Conservation (phyloP, 305 asterid species). For the Andrographis paniculata region DNA sequence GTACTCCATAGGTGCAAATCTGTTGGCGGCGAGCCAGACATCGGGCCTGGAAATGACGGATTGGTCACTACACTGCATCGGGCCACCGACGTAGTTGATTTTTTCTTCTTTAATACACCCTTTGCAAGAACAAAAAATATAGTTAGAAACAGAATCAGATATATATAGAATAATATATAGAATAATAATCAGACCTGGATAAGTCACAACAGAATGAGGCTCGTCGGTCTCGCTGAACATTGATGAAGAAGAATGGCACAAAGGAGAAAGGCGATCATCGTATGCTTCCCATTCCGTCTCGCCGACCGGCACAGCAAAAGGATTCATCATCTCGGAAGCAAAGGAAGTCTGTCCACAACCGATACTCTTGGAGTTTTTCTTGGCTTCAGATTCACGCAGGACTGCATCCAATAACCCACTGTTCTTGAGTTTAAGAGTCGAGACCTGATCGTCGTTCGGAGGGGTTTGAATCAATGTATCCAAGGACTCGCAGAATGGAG, state of each 20-base stretch:
- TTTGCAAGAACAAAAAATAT: slow-evolving; percentile 21
- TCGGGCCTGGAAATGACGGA: slow-evolving; percentile 34
- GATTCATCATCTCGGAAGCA: slow-evolving; percentile 16
- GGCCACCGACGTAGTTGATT: slow-evolving; percentile 13
- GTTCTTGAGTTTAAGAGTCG: slow-evolving; percentile 47
- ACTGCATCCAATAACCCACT: slow-evolving; percentile 80
- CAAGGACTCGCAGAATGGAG: slow-evolving; percentile 50
- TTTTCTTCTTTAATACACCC: slow-evolving; percentile 28
- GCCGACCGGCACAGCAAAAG: too few species aligned
- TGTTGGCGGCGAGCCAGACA: slow-evolving; percentile 29
- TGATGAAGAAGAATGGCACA: slow-evolving; percentile 36
- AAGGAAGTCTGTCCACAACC: slow-evolving; percentile 16
- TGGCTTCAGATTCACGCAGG: slow-evolving; percentile 45
- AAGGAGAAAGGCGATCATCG: slow-evolving; percentile 38
- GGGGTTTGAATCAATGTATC: slow-evolving; percentile 59
- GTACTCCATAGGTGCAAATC: slow-evolving; percentile 23
- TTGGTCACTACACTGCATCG: slow-evolving; percentile 14
- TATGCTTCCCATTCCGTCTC: slow-evolving; percentile 37
- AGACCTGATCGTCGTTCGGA: slow-evolving; percentile 32
- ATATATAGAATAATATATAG: background rate
- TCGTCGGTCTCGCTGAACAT: slow-evolving; percentile 37
- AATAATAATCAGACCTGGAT: slow-evolving; percentile 29
- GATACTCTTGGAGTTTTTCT: slow-evolving; percentile 28
- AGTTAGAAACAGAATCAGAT: slow-evolving; percentile 1
- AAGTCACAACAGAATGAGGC: slow-evolving; percentile 22